phyloP scores from a whole-genome alignment of 768 basidiomycete species.

The Paxillus involutus region DNA sequence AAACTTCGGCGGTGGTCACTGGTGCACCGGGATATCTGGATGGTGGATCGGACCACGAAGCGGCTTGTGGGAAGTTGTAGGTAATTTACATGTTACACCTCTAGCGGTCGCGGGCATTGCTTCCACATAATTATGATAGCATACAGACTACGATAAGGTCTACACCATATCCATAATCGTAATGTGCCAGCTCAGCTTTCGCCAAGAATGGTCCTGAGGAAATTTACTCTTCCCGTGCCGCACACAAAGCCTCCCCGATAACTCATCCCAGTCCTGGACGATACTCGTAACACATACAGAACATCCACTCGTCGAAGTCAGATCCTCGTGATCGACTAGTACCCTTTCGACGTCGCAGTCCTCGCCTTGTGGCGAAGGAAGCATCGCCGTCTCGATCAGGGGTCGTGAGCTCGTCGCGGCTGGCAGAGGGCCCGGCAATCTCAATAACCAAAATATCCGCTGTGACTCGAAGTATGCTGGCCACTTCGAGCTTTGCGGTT shows the following conservation, averaged over 20 bases:
- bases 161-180: slow-evolving; percentile 28
- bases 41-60: not conserved
- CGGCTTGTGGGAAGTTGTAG: not conserved
- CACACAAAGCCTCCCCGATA: slow-evolving; percentile 28
- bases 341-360: slow-evolving; percentile 18
- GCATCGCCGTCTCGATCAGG: slow-evolving; percentile 20
- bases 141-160: not conserved
- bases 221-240: slow-evolving; percentile 21
- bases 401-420: slow-evolving; percentile 9
- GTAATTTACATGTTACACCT: not conserved
- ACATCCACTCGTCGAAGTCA: slow-evolving; percentile 3
- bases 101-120: not conserved
- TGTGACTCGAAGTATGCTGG: slow-evolving; percentile 26
- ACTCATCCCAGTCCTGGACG: slow-evolving; percentile 33
- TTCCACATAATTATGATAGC: not conserved
- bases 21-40: not conserved
- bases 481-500: slow-evolving; percentile 14
- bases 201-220: slow-evolving; percentile 23
- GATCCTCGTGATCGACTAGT: slow-evolving; percentile 24
- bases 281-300: slow-evolving; percentile 11
- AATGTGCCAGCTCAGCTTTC: slow-evolving; percentile 21
- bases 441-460: slow-evolving; percentile 29
- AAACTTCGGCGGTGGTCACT: not conserved
- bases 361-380: slow-evolving; percentile 15
- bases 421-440: slow-evolving; percentile 10